Percentiles rank a stretch among this genome's conserved stretches.
phyloP scores from a whole-genome alignment of 331 rosid species.

The Pyracantha coccinea region DNA sequence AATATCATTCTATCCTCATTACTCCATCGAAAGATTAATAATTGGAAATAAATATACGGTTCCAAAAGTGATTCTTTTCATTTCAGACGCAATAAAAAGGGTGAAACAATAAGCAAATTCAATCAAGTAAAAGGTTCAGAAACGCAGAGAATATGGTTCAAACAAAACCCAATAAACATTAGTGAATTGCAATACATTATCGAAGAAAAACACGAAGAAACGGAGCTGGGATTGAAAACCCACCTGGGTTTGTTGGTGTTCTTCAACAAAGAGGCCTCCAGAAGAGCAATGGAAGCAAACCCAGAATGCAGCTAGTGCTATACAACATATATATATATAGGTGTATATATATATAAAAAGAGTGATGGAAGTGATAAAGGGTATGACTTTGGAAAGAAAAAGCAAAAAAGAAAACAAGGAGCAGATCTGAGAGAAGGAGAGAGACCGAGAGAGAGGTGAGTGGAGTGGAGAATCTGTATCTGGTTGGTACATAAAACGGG shows the following conservation, averaged over 20 bases:
- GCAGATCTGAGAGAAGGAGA: slow-evolving; percentile 11
- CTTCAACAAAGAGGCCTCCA: slow-evolving; percentile 6
- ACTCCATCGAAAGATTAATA: background rate
- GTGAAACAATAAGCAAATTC: background rate
- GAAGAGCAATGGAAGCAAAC: slow-evolving; percentile 8
- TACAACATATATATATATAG: background rate
- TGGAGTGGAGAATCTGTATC: slow-evolving; percentile 65
- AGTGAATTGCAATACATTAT: background rate
- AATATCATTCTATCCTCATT: background rate
- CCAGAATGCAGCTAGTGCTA: slow-evolving; percentile 10
- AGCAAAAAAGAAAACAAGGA: slow-evolving; percentile 3
- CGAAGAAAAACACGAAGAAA: background rate
- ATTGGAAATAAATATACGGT: background rate
- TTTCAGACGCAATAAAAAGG: background rate
- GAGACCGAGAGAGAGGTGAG: background rate
- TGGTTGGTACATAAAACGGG: slow-evolving; percentile 38
- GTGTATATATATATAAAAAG: background rate
- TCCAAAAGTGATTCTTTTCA: background rate
- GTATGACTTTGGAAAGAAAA: slow-evolving; percentile 19
- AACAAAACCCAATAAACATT: background rate
- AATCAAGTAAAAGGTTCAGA: background rate
- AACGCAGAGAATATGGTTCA: background rate
- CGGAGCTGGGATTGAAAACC: background rate
- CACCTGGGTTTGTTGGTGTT: slow-evolving; percentile 9
- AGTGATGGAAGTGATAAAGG: slow-evolving; percentile 1